A percentile compares a stretch with the other conserved stretches of the same genome.
Evolutionary conservation across 176 grass and related monocot species (phyloP).

Genomic region (Lolium rigidum): DNA sequence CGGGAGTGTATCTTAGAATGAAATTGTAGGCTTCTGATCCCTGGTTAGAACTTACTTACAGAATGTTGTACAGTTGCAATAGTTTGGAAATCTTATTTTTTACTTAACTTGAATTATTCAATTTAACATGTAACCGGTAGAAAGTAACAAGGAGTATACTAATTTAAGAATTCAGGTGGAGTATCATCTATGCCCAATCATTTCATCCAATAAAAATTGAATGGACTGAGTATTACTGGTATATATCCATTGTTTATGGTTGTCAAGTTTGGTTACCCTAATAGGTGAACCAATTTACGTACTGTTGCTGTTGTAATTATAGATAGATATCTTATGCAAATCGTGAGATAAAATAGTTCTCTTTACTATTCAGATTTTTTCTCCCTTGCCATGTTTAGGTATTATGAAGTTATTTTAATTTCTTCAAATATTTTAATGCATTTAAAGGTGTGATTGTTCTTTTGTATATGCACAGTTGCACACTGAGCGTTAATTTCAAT

Average conservation of each 20-base stretch:
- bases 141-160: constrained; percentile 12
- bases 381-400: not conserved
- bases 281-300: not conserved
- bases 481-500: not conserved
- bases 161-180: constrained; percentile 11
- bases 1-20: not conserved
- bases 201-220: constrained; percentile 30
- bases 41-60: not conserved
- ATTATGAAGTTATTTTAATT: not conserved
- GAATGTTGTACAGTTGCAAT: not conserved
- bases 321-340: not conserved
- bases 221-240: constrained; percentile 1
- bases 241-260: not conserved
- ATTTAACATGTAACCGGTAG: not conserved
- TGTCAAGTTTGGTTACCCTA: constrained; percentile 15
- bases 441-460: not conserved
- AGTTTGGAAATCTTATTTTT: not conserved
- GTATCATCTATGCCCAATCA: not conserved
- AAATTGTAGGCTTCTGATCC: not conserved
- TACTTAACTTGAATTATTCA: not conserved
- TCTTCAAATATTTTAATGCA: not conserved
- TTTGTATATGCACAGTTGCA: not conserved
- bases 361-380: not conserved
- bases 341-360: not conserved
- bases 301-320: not conserved